Base-by-base conservation (phyloP, 2,329 filamentous ascomycete genomes). In the Botrytis sinoallii region DNA sequence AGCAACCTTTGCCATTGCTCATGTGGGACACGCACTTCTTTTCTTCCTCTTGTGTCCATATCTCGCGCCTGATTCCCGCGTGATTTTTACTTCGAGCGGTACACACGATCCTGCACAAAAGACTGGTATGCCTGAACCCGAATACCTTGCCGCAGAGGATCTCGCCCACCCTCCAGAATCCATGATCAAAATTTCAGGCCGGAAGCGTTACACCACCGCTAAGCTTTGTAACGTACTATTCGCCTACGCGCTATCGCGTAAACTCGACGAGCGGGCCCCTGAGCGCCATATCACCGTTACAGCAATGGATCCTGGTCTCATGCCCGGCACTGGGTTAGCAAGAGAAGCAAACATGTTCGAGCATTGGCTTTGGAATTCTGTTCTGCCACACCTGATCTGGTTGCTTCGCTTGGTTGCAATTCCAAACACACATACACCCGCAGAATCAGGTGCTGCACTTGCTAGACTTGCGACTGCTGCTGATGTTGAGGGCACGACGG, bases 151-250 rank as follows among this genome's bases (percentile, higher is more conserved):
- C 3, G 84, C 84, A 5, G 84, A 85, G 74, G 81, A 85, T 40
- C 79, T 87, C 2, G 86, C 86, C 0, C 82, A 83, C 71, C 85
- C 60, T 6, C 22, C 60, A 40, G 14, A 55, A 29, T 22, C 14
- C n/a, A 66, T 66, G 35, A 78, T 78, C 9, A 78, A 80, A 8
- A 79, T 77, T 40, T 76, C 77, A 0, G 84, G 85, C 1, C 79
- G 81, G 3, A 81, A 83, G 74, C 83, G 83, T 35, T 87, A 87
- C 74, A 65, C 82, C 1, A 85, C 80, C 12, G 82, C 80, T 73
- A 88, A 88, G 80, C 80, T 87, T 4, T 81, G 79, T 38, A 88
- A 88, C 77, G 75, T 87, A 0, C 74, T 87, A 29, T 88, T 85
- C 83, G 81, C 80, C 25, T 86, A 86, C 74, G 84, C 84, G 0